Evolutionary conservation across 164 flowering plant species (phyloP).

Genomic region (Pachysandra terminalis): DNA sequence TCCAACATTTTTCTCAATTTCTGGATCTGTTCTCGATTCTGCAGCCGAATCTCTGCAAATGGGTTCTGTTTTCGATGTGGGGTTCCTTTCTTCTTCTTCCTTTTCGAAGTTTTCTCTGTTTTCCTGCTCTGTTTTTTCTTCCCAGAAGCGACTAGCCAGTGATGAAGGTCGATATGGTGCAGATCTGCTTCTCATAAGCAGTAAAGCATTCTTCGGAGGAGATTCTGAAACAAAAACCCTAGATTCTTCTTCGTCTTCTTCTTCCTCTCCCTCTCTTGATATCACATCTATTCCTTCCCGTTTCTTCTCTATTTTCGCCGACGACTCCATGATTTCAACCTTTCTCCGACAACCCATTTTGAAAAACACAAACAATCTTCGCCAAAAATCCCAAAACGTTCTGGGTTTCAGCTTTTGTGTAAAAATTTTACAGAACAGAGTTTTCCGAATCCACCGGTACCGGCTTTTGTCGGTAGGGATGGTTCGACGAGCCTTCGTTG

Average conservation of each 20-base stretch:
- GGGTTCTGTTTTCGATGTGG: conserved; percentile 14
- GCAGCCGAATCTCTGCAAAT: conserved; percentile 14
- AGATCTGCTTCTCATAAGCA: conserved; percentile 70
- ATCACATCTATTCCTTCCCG: conserved; percentile 5
- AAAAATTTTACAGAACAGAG: conserved; percentile 21
- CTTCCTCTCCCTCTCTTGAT: no score
- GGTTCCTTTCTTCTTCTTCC: conserved; percentile 7
- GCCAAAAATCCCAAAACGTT: conserved; percentile 19
- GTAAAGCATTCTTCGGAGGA: conserved; percentile 61
- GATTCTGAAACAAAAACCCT: conserved; percentile 19
- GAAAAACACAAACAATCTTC: conserved; percentile 34
- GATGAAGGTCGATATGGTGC: conserved; percentile 80
- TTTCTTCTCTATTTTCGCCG: conserved; percentile 1
- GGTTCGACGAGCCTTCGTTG: background rate
- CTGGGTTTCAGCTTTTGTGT: conserved; percentile 17
- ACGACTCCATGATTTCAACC: conserved; percentile 8
- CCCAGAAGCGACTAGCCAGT: conserved; percentile 51
- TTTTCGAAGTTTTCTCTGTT: background rate
- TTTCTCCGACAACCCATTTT: conserved; percentile 23
- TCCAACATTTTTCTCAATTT: conserved; percentile 19
- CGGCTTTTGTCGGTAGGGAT: background rate
- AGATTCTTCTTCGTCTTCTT: conserved; percentile 18
- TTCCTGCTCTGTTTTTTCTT: conserved; percentile 12
- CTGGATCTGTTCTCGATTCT: conserved; percentile 25
- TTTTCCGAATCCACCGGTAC: conserved; percentile 23